Evolutionary conservation across 78 protist genomes (phyloP), one percentile per base, ranked within the genome.

Genomic region (Dictyostelium brefeldianum): DNA sequence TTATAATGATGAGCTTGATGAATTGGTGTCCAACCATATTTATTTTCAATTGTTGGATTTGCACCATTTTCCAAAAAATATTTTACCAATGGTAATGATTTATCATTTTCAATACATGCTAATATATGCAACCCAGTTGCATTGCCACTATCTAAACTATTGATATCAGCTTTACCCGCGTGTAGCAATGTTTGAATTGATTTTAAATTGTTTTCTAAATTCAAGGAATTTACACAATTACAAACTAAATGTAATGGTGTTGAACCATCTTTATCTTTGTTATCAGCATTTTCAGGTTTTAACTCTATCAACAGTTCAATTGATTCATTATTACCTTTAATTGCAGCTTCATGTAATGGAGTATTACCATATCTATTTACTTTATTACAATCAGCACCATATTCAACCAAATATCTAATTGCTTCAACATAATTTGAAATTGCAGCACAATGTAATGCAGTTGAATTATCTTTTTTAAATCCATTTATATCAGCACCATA

Each of bases 271-370:
- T 81, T 90, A 36, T 90, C 95, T 22, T 57, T 62, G 7, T 47
- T 15, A 36, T 69, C 80, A 0, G 36, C 85, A n/a, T 22, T 62
- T 25, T 62, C 70, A 15, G 10, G 10, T 25, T 62, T 62, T 25
- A 62, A 62, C 5, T 64, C 5, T 41, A 25, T 12, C 17, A 89
- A 1, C 4, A 41, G 36, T 36, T 36, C 22, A 20, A 89, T 82
- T n/a, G 78, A 43, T 14, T 64, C n/a, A 11, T 29, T 18, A 18
- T 89, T 64, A 3, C 62, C 36, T 54, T 84, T 93, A 14, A 81
- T 93, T 56, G 89, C 65, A 5, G 96, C 96, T 15, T 80, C 90
- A 27, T 93, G 96, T 22, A 93, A n/a, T 18, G 83, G 82, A 15
- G 90, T 59, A 18, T 69, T 82, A 3, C 90, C 89, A 43, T 71